Conservation (phyloP, 192 early-diverging fungal genomes). For the Mortierella alpina region DNA sequence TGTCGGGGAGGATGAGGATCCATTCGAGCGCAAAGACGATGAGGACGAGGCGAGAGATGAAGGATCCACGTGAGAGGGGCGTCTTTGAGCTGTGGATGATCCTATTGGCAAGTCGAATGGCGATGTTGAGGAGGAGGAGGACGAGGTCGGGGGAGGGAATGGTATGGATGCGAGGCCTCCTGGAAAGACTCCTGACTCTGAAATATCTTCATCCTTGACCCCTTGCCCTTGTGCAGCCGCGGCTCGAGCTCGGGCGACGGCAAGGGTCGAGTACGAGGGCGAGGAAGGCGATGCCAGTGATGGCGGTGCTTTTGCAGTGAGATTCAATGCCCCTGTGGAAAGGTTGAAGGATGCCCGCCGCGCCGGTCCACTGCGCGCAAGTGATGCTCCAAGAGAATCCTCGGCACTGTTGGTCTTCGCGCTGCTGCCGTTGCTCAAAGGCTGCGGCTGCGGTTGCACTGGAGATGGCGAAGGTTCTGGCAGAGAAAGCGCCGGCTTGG, state of each 20-base stretch:
- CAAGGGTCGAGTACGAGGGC: conserved; percentile 51
- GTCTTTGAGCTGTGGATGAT: conserved; percentile 1
- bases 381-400: conserved; percentile 25
- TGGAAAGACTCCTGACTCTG: conserved; percentile 37
- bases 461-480: not conserved
- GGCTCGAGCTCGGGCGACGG: conserved; percentile 45
- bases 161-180: conserved; percentile 12
- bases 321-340: conserved; percentile 27
- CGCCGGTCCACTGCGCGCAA: not conserved
- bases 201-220: conserved; percentile 1
- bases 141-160: conserved; percentile 2
- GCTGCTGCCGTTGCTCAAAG: conserved; percentile 4
- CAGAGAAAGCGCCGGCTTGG: not conserved
- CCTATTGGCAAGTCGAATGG: not conserved
- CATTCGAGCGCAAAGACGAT: conserved; percentile 27
- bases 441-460: not conserved
- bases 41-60: conserved; percentile 20
- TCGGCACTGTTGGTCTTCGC: conserved; percentile 2
- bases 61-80: not conserved
- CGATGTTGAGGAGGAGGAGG: conserved; percentile 4
- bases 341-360: conserved; percentile 31
- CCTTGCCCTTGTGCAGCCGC: conserved; percentile 7
- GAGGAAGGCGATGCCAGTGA: conserved; percentile 47
- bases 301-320: conserved; percentile 11
- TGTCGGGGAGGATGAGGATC: conserved; percentile 3